Percentiles rank a stretch among this genome's conserved stretches.
These are phyloP conservation scores for Tolypocladium cylindrosporum DNA, from an alignment of 2,329 filamentous ascomycete species.

Conservation along the genomic window DNA sequence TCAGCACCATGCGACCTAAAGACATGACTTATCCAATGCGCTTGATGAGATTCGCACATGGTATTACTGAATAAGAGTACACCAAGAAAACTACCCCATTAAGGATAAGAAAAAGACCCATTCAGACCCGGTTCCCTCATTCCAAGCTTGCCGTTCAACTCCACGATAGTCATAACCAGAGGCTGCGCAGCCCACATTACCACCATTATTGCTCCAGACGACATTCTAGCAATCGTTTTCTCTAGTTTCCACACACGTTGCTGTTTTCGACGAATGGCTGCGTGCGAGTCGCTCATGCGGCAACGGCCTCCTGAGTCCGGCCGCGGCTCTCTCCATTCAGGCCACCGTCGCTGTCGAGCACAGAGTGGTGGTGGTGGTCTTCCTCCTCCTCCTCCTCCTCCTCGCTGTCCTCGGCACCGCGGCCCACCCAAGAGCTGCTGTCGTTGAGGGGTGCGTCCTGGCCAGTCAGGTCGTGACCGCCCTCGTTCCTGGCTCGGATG, in stretches of 20 bases:
- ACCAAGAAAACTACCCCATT: conserved; percentile 13
- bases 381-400: conserved; percentile 60
- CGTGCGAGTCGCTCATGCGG: conserved; percentile 18
- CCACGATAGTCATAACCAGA: conserved; percentile 13
- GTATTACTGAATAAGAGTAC: conserved; percentile 19
- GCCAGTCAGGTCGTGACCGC: conserved; percentile 66
- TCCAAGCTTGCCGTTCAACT: conserved; percentile 9
- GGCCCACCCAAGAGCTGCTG: conserved; percentile 76
- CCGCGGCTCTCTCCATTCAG: conserved; percentile 48
- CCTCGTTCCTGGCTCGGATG: conserved; percentile 55
- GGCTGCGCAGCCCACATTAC: conserved; percentile 6
- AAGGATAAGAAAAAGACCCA: conserved; percentile 12
- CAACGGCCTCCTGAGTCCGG: conserved; percentile 41
- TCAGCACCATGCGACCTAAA: not conserved
- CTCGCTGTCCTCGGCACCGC: conserved; percentile 54
- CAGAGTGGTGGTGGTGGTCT: conserved; percentile 34
- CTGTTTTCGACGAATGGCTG: not conserved
- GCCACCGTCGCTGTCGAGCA: conserved; percentile 40
- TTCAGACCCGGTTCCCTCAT: not conserved
- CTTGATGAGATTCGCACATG: conserved; percentile 6
- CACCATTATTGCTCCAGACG: conserved; percentile 3
- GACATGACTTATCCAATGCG: not conserved
- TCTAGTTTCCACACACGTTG: not conserved
- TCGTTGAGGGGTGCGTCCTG: conserved; percentile 75
- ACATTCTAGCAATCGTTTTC: not conserved